Evolutionary conservation across 2,329 filamentous ascomycete species (phyloP).

Genomic region (Fusarium heterosporum): DNA sequence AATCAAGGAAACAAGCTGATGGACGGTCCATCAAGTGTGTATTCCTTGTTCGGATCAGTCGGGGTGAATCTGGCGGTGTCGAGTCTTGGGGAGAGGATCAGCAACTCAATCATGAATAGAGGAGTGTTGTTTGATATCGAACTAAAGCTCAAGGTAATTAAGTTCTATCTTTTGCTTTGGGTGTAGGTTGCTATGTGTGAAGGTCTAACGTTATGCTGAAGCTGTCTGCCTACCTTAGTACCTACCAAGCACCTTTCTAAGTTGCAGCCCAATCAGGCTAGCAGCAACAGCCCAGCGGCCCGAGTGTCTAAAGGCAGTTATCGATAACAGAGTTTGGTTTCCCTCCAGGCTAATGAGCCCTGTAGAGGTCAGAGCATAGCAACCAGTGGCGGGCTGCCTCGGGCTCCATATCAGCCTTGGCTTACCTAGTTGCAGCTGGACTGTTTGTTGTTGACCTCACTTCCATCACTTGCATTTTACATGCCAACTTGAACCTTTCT

Average conservation of each 20-base stretch:
- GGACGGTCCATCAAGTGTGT: conserved; percentile 18
- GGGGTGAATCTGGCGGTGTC: conserved; percentile 27
- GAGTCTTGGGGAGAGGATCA: not conserved
- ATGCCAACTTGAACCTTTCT: conserved; percentile 13
- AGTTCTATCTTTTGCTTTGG: conserved; percentile 13
- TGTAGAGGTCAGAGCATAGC: not conserved
- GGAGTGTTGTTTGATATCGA: not conserved
- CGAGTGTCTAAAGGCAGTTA: conserved; percentile 9
- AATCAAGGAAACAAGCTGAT: conserved; percentile 31
- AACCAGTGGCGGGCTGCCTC: conserved; percentile 6
- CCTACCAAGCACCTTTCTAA: not conserved
- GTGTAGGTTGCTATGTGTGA: not conserved
- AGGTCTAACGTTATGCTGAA: conserved; percentile 2
- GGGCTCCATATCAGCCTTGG: conserved; percentile 28
- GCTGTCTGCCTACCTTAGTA: no score
- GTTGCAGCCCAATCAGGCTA: conserved; percentile 18
- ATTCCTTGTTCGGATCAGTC: conserved; percentile 25
- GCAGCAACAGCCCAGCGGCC: conserved; percentile 5
- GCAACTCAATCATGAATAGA: not conserved
- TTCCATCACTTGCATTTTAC: conserved; percentile 12
- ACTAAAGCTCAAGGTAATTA: conserved; percentile 6
- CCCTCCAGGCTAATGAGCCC: not conserved
- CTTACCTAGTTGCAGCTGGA: conserved; percentile 7
- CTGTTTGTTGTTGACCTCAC: conserved; percentile 10
- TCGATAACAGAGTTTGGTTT: conserved; percentile 25